Evolutionary conservation across 768 basidiomycete genomes (phyloP).

Genomic region (Naganishia antarctica): DNA sequence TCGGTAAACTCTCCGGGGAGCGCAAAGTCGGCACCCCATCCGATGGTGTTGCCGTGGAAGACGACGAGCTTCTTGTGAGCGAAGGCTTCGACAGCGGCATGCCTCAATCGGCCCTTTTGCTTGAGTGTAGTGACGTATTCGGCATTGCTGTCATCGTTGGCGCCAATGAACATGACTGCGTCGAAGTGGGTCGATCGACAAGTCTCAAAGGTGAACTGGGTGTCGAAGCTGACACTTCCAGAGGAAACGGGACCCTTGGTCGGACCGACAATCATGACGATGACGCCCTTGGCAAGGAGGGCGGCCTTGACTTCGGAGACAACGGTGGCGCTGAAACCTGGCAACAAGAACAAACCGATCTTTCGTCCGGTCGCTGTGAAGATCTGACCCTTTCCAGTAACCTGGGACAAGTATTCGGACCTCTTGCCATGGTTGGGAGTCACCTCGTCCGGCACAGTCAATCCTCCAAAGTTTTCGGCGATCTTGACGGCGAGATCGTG

Average conservation of each 20-base stretch:
- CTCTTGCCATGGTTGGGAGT: conserved; percentile 60
- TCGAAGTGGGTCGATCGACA: conserved; percentile 81
- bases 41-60: conserved; percentile 58
- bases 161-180: conserved; percentile 71
- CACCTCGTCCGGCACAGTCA: conserved; percentile 56
- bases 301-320: conserved; percentile 60
- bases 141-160: conserved; percentile 48
- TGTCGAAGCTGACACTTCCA: conserved; percentile 49
- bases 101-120: conserved; percentile 65
- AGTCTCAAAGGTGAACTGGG: conserved; percentile 61
- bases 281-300: conserved; percentile 56
- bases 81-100: conserved; percentile 79
- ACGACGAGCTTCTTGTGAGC: conserved; percentile 80
- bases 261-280: conserved; percentile 59
- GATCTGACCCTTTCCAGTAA: conserved; percentile 44
- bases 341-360: conserved; percentile 68
- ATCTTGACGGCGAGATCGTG: conserved; percentile 66
- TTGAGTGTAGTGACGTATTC: conserved; percentile 59
- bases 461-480: conserved; percentile 62
- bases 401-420: conserved; percentile 60
- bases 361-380: conserved; percentile 55
- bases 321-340: conserved; percentile 65
- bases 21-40: conserved; percentile 48
- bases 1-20: conserved; percentile 49
- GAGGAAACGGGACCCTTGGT: conserved; percentile 57